Conservation (phyloP, 2,329 filamentous ascomycete genomes). For the Xylariaceae sp. region DNA sequence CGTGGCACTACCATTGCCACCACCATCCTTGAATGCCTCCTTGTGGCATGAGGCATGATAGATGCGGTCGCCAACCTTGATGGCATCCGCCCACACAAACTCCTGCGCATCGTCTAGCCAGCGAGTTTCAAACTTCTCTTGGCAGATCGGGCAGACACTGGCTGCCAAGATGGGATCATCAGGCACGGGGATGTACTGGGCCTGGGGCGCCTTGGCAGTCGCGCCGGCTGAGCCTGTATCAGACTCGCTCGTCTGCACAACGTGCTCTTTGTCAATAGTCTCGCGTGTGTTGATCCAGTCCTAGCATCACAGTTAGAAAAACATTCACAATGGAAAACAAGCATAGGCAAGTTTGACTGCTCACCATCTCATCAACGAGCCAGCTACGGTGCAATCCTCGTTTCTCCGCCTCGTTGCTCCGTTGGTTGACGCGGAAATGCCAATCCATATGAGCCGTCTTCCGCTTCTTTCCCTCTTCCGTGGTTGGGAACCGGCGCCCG, state of each 20-base stretch:
- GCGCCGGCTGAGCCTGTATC: conserved; percentile 36
- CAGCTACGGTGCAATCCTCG: conserved; percentile 86
- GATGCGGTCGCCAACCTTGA: conserved; percentile 69
- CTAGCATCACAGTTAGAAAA: conserved; percentile 39
- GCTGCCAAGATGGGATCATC: conserved; percentile 70
- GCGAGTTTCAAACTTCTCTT: conserved; percentile 87
- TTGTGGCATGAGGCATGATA: conserved; percentile 88
- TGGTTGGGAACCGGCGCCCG: conserved; percentile 75
- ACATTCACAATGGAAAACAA: too few relatives aligned
- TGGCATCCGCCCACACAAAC: conserved; percentile 92
- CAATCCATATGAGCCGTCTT: conserved; percentile 95
- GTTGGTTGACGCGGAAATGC: conserved; percentile 92
- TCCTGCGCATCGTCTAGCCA: conserved; percentile 93
- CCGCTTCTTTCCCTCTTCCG: conserved; percentile 71
- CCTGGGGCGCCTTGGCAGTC: conserved; percentile 46
- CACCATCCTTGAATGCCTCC: conserved; percentile 67
- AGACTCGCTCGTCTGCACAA: conserved; percentile 34
- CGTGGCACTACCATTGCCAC: conserved; percentile 48
- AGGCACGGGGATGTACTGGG: conserved; percentile 76
- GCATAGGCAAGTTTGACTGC: conserved; percentile 23
- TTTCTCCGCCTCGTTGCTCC: conserved; percentile 79
- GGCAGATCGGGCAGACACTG: conserved; percentile 84
- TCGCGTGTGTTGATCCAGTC: conserved; percentile 90
- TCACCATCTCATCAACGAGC: conserved; percentile 84
- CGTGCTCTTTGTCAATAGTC: conserved; percentile 61